Evolutionary conservation across 306 rosid genomes (phyloP).

Genomic region (Senna siamea): DNA sequence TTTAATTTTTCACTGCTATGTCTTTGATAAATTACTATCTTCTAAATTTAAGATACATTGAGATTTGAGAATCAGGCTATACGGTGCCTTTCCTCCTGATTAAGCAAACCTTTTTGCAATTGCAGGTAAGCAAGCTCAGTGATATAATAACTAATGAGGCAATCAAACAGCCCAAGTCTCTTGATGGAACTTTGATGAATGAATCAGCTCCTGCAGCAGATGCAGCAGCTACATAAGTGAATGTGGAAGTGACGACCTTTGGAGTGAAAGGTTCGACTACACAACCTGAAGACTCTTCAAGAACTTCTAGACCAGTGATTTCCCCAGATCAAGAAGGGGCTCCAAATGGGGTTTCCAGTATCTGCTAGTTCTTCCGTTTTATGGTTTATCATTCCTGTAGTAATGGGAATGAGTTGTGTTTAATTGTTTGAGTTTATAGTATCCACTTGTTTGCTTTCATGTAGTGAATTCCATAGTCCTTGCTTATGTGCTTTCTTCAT

Average conservation of each 20-base stretch:
- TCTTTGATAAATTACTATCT: too few species aligned
- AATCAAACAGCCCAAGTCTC: constrained; percentile 39
- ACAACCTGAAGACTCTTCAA: constrained; percentile 45
- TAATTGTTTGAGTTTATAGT: too few species aligned
- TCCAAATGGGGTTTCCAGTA: not conserved
- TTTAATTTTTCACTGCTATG: constrained; percentile 1
- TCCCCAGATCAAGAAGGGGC: not conserved
- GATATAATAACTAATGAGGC: constrained; percentile 36
- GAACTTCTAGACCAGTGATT: constrained; percentile 30
- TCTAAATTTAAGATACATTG: constrained; percentile 3
- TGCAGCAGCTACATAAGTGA: constrained; percentile 33
- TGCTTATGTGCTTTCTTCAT: not conserved
- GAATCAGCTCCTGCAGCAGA: constrained; percentile 36
- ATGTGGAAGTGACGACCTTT: constrained; percentile 21
- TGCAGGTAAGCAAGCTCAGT: constrained; percentile 37
- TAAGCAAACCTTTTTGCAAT: constrained; percentile 10
- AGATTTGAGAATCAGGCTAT: not conserved
- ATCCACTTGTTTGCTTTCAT: constrained; percentile 10
- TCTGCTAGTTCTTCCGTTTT: constrained; percentile 19
- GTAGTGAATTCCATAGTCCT: not conserved
- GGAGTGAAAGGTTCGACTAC: constrained; percentile 37
- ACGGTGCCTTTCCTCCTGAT: not conserved
- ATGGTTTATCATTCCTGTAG: constrained; percentile 16
- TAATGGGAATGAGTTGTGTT: constrained; percentile 8
- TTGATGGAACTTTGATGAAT: constrained; percentile 35